Evolutionary conservation across 2,329 filamentous ascomycete species (phyloP), one percentile per base, ranked within the genome.

Genomic region (Pestalotiopsis sp.): DNA sequence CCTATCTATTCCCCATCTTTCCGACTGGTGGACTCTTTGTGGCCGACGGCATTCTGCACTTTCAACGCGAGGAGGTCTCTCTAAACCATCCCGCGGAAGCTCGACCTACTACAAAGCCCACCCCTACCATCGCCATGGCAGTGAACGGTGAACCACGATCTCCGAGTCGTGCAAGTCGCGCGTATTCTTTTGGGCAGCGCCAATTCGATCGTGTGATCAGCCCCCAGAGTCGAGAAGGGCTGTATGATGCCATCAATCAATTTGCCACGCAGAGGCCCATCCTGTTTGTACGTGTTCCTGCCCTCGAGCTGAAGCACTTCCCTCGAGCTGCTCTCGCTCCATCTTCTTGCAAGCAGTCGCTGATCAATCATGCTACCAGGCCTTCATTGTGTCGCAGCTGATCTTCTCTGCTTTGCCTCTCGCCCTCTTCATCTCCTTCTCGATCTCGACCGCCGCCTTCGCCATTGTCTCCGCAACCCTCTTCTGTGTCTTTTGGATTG

Each of bases 401-500:
- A 77, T 89, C 68, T 84, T 94, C 70, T 89, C 89, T 14, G 85
- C 89, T 67, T 78, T 92, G 14, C 93, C 93, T 1, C 73, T 94
- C 68, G 78, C 89, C 55, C 80, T 94, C 70, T 95, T 96, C 81
- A 70, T 85, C 67, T 81, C 86, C 72, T 94, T 94, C 82, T 83
- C 86, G 66, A 72, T 90, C 55, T 88, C 87, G 52, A 86, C 90
- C 68, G 79, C 90, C 70, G 77, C 89, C 70, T 86, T 93, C 76
- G 86, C 90, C 17, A 75, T 92, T 55, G 79, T 89, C 56, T 84
- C 85, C 38, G 90, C 89, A 13, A 74, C 92, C 52, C 73, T 89
- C 67, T 92, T 93, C 81, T 86, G 87, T 1, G 83, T 92, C 61
- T 89, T 92, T 81, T 91, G 89, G 83, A 85, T 89, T 65, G 88